phyloP scores from a whole-genome alignment of 768 basidiomycete genomes.

The Gyrodon lividus region DNA sequence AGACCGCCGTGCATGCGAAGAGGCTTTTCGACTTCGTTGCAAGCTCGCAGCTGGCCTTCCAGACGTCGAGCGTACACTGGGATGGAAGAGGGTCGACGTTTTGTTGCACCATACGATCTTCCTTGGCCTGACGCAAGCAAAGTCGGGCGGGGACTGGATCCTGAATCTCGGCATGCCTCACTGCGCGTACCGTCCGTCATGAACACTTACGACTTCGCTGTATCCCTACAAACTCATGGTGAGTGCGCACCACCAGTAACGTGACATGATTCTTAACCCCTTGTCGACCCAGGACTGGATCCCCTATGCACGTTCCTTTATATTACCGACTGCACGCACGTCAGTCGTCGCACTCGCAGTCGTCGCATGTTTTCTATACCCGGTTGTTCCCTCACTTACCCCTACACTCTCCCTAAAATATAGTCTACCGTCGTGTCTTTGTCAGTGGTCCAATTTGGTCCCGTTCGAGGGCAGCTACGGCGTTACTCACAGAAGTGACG shows the following conservation, averaged over 20 bases:
- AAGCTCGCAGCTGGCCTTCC: slow-evolving; percentile 39
- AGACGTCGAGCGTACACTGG: slow-evolving; percentile 42
- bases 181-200: slow-evolving; percentile 7
- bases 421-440: slow-evolving; percentile 11
- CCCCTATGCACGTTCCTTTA: slow-evolving; percentile 22
- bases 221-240: slow-evolving; percentile 17
- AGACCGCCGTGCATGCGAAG: slow-evolving; percentile 34
- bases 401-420: slow-evolving; percentile 6
- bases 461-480: slow-evolving; percentile 10
- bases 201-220: slow-evolving; percentile 9
- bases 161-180: slow-evolving; percentile 28
- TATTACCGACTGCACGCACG: slow-evolving; percentile 8
- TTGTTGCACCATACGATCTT: slow-evolving; percentile 53
- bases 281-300: slow-evolving; percentile 21
- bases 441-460: slow-evolving; percentile 2
- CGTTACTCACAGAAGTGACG: not conserved
- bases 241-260: not conserved
- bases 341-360: slow-evolving; percentile 13
- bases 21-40: slow-evolving; percentile 48
- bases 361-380: slow-evolving; percentile 16
- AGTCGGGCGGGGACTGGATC: slow-evolving; percentile 36
- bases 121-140: slow-evolving; percentile 45
- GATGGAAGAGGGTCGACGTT: slow-evolving; percentile 57
- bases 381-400: slow-evolving; percentile 1
- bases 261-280: not conserved